Conservation (phyloP, 1,284 basidiomycete genomes). For the Trichosporon sp. region DNA sequence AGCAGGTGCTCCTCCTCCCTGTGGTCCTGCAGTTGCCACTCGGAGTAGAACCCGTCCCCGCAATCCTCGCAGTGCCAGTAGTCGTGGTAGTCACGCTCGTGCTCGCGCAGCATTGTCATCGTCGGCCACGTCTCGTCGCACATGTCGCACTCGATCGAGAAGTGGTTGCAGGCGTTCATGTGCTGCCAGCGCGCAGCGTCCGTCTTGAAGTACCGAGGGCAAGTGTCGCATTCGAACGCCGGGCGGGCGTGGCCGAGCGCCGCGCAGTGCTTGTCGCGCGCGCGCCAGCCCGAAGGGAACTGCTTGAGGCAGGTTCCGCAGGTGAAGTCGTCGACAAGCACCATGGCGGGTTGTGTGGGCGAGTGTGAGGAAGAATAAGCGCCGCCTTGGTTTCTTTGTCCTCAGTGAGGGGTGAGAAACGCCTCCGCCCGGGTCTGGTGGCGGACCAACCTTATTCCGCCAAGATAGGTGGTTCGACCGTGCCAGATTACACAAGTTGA, state of each 20-base stretch:
- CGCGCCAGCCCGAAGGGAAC: conserved; percentile 8
- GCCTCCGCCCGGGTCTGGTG: no score
- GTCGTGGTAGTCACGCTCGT: background rate
- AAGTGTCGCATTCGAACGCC: background rate
- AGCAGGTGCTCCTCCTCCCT: no score
- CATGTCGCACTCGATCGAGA: background rate
- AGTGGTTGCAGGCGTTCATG: conserved; percentile 1
- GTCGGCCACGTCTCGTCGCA: background rate
- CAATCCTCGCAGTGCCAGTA: no score
- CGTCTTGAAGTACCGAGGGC: background rate
- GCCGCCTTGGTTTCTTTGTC: background rate
- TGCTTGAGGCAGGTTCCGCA: conserved; percentile 3
- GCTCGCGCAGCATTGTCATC: background rate
- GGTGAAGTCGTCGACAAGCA: background rate
- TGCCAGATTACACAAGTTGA: no score
- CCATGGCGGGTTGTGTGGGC: background rate
- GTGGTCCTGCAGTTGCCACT: no score
- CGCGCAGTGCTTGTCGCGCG: conserved; percentile 10
- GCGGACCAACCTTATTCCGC: no score
- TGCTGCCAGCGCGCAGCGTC: background rate
- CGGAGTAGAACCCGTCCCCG: no score
- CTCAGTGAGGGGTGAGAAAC: no score
- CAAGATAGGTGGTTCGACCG: no score
- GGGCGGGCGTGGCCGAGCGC: conserved; percentile 7
- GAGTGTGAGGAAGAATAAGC: background rate